phyloP scores from a whole-genome alignment of 2,329 filamentous ascomycete genomes.

The Fusarium coicis region DNA sequence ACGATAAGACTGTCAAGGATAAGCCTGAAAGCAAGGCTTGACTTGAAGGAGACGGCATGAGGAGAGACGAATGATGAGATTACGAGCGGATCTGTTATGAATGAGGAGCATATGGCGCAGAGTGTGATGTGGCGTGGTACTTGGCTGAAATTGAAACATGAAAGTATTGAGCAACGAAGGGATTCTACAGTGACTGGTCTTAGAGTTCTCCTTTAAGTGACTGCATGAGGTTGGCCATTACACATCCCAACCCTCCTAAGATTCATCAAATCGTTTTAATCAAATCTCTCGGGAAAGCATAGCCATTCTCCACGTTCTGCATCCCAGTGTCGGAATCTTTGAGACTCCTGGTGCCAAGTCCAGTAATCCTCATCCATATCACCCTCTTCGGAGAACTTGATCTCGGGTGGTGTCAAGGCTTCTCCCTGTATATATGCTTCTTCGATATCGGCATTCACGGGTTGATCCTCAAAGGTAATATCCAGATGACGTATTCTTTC shows the following conservation, averaged over 20 bases:
- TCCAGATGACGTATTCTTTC: slow-evolving; percentile 5
- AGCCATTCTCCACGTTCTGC: slow-evolving; percentile 35
- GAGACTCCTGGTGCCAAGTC: slow-evolving; percentile 30
- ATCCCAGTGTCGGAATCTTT: slow-evolving; percentile 41
- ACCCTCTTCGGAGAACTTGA: slow-evolving; percentile 32
- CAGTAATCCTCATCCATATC: slow-evolving; percentile 38
- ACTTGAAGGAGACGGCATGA: neutral
- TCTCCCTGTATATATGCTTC: slow-evolving; percentile 34
- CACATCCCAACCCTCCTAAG: neutral
- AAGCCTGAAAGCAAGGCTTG: slow-evolving; percentile 52
- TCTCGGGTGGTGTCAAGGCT: slow-evolving; percentile 30
- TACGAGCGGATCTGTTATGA: neutral
- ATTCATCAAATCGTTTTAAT: slow-evolving; percentile 18
- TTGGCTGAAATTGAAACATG: neutral
- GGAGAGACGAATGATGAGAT: neutral
- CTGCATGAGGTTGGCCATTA: neutral
- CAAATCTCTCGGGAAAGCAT: slow-evolving; percentile 41
- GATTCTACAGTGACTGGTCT: neutral
- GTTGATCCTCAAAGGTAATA: neutral
- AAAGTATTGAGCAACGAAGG: neutral
- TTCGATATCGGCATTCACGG: neutral
- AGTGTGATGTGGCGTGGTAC: neutral
- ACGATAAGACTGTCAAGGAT: slow-evolving; percentile 63
- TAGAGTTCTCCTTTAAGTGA: neutral
- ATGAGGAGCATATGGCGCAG: neutral